A percentile compares a stretch with the other conserved stretches of the same genome.
phyloP scores from a whole-genome alignment of 441 rosid species.

The Brassica balearica region DNA sequence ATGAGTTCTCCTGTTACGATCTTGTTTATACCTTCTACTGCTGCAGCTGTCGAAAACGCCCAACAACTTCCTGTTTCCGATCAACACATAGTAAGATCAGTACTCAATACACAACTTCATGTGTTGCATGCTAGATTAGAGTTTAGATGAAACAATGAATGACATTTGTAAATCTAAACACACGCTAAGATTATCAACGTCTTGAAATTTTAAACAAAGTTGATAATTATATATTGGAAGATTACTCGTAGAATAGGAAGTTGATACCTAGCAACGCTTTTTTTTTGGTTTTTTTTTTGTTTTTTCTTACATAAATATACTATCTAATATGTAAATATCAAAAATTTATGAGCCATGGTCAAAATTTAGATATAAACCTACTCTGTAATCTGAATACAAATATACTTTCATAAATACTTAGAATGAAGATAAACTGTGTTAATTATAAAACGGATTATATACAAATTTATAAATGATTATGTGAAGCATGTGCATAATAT shows the following conservation, averaged over 20 bases:
- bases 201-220: not conserved
- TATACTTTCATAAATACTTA: not conserved
- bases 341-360: not conserved
- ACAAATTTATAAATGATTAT: not conserved
- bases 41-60: conserved; percentile 76
- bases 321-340: not conserved
- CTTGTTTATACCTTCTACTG: conserved; percentile 76
- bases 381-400: not conserved
- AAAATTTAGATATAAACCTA: not conserved
- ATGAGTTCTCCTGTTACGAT: conserved; percentile 65
- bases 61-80: conserved; percentile 74
- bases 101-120: conserved; percentile 9
- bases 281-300: not conserved
- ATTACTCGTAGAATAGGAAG: not conserved
- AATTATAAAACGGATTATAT: not conserved
- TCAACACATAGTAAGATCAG: conserved; percentile 11
- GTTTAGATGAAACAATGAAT: not conserved
- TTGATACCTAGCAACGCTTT: not conserved
- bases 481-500: not conserved
- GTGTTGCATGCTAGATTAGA: not conserved
- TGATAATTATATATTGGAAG: not conserved
- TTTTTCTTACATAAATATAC: not conserved
- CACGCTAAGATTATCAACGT: not conserved
- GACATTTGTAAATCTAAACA: not conserved
- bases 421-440: not conserved